Evolutionary conservation across 164 flowering plant species (phyloP).

Genomic region (Vitis labrusca): DNA sequence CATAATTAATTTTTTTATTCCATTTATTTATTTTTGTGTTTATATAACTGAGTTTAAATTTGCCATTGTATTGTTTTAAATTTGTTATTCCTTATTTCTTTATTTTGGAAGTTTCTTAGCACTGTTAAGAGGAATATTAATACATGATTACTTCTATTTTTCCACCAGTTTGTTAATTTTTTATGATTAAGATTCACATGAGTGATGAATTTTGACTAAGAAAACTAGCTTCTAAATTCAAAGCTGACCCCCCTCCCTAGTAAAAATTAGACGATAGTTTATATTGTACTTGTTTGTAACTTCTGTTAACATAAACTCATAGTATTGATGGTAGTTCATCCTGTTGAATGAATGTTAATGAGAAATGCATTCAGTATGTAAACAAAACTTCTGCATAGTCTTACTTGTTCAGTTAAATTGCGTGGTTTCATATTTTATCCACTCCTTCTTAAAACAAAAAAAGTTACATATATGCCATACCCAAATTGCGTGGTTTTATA

Average conservation of each 20-base stretch:
- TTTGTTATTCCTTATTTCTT: neutral
- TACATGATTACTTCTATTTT: too few relatives aligned
- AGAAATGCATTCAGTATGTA: neutral
- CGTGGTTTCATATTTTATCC: neutral
- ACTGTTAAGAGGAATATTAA: too few relatives aligned
- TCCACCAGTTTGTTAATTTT: too few relatives aligned
- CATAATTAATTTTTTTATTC: neutral
- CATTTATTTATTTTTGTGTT: neutral
- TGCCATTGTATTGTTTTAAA: neutral
- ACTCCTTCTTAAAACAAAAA: too few relatives aligned
- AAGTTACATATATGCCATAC: too few relatives aligned
- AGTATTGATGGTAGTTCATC: neutral
- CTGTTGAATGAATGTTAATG: neutral
- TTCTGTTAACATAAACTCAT: too few relatives aligned
- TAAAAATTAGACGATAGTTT: neutral
- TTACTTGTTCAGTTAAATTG: neutral
- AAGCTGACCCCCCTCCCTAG: neutral
- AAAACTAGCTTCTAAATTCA: too few relatives aligned
- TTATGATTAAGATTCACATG: too few relatives aligned
- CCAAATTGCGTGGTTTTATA: too few relatives aligned
- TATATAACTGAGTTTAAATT: neutral
- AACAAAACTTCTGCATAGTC: neutral
- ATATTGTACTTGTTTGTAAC: neutral
- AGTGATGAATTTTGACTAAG: too few relatives aligned
- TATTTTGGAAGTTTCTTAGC: too few relatives aligned